These are phyloP conservation scores for Penicillium egyptiacum DNA, from an alignment of 495 filamentous ascomycete genomes.

Conservation along the genomic window DNA sequence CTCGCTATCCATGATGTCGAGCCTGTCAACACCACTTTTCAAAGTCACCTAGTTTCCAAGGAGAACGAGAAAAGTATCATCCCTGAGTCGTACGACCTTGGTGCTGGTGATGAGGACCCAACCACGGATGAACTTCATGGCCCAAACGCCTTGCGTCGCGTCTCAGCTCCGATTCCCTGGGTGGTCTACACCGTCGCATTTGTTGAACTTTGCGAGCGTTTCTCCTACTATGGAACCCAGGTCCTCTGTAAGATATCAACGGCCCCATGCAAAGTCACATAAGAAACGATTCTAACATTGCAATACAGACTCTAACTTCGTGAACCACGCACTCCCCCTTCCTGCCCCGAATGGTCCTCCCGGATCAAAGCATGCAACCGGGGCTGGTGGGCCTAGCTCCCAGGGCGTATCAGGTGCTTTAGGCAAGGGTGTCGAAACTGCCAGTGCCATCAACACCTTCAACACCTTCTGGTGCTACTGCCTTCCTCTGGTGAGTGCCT, in stretches of 20 bases:
- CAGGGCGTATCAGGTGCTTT: conserved; percentile 28
- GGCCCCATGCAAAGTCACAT: neutral
- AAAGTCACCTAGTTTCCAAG: neutral
- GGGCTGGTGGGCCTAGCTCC: conserved; percentile 16
- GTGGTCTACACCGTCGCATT: neutral
- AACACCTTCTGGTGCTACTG: conserved; percentile 74
- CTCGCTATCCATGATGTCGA: neutral
- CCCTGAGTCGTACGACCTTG: neutral
- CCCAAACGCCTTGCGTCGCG: neutral
- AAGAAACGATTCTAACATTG: neutral
- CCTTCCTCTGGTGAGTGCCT: conserved; percentile 67
- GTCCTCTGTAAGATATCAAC: neutral
- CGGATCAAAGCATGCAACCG: neutral
- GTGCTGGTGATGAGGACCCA: neutral
- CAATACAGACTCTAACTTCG: neutral
- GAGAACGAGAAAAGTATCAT: neutral
- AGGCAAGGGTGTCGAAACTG: conserved; percentile 21
- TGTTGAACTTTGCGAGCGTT: neutral
- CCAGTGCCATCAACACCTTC: conserved; percentile 40
- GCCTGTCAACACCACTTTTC: neutral
- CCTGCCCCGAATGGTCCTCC: neutral
- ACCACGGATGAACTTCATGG: neutral
- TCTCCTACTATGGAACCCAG: neutral
- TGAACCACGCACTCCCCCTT: neutral
- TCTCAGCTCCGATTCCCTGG: neutral